phyloP scores from a whole-genome alignment of 495 filamentous ascomycete species.

The Trichocladium antarcticum region DNA sequence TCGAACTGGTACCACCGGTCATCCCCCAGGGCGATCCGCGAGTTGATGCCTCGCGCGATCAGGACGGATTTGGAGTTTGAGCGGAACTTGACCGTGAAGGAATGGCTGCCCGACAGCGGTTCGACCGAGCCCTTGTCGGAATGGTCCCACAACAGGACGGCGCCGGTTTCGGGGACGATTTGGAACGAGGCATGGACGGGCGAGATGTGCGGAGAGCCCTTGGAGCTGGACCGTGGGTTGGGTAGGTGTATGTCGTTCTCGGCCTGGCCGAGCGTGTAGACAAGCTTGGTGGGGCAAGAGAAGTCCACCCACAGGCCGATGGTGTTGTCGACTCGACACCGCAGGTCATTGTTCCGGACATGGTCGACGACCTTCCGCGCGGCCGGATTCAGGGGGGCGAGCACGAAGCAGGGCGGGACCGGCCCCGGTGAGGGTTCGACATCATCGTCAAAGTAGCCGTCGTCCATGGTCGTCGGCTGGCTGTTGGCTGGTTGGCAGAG shows the following conservation, averaged over 20 bases:
- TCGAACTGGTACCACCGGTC: conserved; percentile 24
- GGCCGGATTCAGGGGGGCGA: neutral
- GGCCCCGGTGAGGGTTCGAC: neutral
- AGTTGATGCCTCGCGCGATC: conserved; percentile 22
- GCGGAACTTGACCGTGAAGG: conserved; percentile 16
- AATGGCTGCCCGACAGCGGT: conserved; percentile 6
- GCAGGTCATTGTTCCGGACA: neutral
- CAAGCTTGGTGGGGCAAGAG: conserved; percentile 4
- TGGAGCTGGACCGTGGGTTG: conserved; percentile 5
- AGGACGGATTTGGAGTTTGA: conserved; percentile 19
- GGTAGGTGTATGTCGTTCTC: conserved; percentile 22
- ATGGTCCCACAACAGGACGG: conserved; percentile 23
- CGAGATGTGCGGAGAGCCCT: conserved; percentile 15
- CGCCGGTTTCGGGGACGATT: conserved; percentile 17
- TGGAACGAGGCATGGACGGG: conserved; percentile 22
- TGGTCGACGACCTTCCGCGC: conserved; percentile 1
- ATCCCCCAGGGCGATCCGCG: conserved; percentile 21
- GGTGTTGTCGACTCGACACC: neutral
- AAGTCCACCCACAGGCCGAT: conserved; percentile 21
- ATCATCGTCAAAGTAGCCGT: neutral
- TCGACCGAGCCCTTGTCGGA: conserved; percentile 16
- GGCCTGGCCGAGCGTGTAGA: conserved; percentile 15
- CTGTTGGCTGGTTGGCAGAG: neutral
- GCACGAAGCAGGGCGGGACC: neutral
- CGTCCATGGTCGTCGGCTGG: neutral